Conservation (phyloP, 139 green algal genomes). For the Chlorella sp. region DNA sequence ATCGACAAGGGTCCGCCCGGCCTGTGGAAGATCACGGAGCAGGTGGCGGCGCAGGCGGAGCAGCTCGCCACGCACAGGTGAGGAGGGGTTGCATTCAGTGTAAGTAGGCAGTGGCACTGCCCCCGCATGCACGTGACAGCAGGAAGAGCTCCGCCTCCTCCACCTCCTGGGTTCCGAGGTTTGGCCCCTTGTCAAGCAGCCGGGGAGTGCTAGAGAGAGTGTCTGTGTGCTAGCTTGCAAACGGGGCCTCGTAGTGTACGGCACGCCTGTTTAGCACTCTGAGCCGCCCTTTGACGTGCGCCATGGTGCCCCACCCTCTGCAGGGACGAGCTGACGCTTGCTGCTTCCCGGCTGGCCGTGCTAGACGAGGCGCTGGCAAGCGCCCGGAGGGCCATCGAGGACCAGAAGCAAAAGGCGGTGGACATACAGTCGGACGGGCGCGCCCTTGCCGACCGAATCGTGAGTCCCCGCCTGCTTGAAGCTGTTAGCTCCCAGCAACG, state of each 20-base stretch:
- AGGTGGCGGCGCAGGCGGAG: slow-evolving; percentile 8
- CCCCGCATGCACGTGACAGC: too few species aligned
- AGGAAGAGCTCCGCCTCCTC: too few species aligned
- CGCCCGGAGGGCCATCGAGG: neutral
- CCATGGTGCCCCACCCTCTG: too few species aligned
- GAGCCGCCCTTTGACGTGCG: too few species aligned
- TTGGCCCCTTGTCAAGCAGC: too few species aligned
- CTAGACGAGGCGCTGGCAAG: neutral
- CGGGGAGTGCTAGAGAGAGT: too few species aligned
- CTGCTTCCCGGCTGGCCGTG: neutral
- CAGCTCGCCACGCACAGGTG: neutral
- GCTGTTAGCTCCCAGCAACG: neutral
- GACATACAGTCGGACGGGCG: neutral
- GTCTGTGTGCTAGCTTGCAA: too few species aligned
- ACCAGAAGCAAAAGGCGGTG: neutral
- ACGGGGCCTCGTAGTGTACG: too few species aligned
- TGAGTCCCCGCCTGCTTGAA: neutral
- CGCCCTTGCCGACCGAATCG: neutral
- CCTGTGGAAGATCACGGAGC: slow-evolving; percentile 20
- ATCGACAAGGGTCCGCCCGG: slow-evolving; percentile 16
- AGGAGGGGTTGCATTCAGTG: too few species aligned
- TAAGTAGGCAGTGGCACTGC: too few species aligned
- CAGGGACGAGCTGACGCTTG: neutral
- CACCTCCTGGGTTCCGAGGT: too few species aligned
- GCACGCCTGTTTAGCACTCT: too few species aligned